phyloP scores from a whole-genome alignment of 495 filamentous ascomycete species.

The Penicillium paradoxum region DNA sequence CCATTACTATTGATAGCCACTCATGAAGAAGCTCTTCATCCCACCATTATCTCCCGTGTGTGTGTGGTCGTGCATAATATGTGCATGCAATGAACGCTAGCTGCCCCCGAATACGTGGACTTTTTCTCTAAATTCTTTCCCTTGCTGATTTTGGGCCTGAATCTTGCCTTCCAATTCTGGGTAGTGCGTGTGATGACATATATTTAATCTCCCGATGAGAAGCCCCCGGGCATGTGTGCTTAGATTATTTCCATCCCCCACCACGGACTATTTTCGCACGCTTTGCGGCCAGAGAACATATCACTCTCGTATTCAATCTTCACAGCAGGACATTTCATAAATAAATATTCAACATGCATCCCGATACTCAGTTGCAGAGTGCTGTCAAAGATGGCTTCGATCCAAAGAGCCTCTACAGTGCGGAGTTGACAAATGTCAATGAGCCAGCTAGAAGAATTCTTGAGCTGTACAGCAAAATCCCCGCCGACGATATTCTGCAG shows the following conservation, averaged over 20 bases:
- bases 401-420: background rate
- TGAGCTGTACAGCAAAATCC: conserved; percentile 8
- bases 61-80: background rate
- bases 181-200: background rate
- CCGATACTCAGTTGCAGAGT: background rate
- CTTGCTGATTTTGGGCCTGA: background rate
- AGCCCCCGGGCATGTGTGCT: too few relatives aligned
- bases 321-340: too few relatives aligned
- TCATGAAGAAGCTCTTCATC: background rate
- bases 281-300: too few relatives aligned
- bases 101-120: background rate
- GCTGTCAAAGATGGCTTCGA: background rate
- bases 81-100: background rate
- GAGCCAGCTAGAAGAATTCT: conserved; percentile 1
- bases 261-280: background rate
- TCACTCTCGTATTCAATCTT: too few relatives aligned
- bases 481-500: background rate
- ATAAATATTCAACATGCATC: background rate
- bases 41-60: background rate
- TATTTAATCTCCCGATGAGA: background rate
- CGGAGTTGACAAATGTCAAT: background rate
- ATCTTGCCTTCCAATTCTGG: background rate
- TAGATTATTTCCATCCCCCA: too few relatives aligned
- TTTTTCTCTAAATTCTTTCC: background rate
- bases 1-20: background rate